Base-by-base conservation (phyloP, 768 basidiomycete genomes). In the Trametes villosa region DNA sequence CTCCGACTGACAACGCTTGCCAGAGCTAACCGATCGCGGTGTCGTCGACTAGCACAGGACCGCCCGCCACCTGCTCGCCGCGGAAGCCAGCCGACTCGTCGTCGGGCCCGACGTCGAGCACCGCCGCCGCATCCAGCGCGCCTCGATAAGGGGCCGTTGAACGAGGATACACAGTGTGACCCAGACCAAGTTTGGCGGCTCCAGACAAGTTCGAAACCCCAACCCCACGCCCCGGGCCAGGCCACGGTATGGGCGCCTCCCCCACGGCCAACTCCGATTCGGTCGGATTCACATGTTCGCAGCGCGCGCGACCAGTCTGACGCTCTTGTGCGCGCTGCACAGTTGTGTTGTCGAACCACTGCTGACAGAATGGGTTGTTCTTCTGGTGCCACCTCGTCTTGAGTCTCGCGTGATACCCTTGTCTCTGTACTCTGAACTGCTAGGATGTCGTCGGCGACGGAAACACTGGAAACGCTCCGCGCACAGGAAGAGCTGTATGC, bases 401-500 rank as follows among this genome's bases (percentile, higher is more conserved):
- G 20, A 2, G 20, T 29, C 24, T 33, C 20, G 45, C 26, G 24
- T 41, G 29, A n/a, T 26, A 6, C 22, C 18, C 31, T 27, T 31
- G 4, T 31, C 27, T 3, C 20, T 50, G n/a, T n/a, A 17, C 11
- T 31, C 20, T 18, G n/a, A n/a, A 20, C 47, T 20, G 24, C 15
- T n/a, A 24, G 20, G 2, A 65, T 65, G 65, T 58, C 57, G 3
- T 30, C 36, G 7, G 36, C 36, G 36, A 38, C 36, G 15, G 13
- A 15, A n/a, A n/a, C n/a, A n/a, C n/a, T 55, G 13, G 63, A 61
- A 5, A 12, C 24, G 4, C 57, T 74, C 12, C 65, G 33, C 1
- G 26, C 38, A 6, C 64, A 87, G 65, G 73, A 79, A 66, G 77
- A 82, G 55, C 71, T 67, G 26, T 70, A 89, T n/a, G 65, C 79